Percentiles rank a stretch among this genome's conserved stretches.
Conservation (phyloP, 495 filamentous ascomycete genomes). For the Letharia lupina region DNA sequence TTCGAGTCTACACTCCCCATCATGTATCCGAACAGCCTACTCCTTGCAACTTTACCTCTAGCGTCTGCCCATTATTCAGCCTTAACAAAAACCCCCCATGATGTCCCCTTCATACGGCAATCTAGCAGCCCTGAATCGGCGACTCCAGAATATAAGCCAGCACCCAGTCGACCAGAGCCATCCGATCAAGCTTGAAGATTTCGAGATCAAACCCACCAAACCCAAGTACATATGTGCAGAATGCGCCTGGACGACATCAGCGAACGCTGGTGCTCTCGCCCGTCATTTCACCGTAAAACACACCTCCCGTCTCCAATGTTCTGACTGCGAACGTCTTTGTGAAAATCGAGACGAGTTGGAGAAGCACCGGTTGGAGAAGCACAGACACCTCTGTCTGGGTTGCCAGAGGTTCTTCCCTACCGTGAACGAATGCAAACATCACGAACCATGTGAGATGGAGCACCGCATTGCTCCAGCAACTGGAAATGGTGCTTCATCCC, state of each 20-base stretch:
- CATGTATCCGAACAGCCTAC: neutral
- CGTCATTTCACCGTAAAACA: constrained; percentile 1
- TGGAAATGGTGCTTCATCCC: neutral
- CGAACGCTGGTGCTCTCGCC: neutral
- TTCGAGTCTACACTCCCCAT: neutral
- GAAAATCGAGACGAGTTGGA: neutral
- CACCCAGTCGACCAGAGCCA: neutral
- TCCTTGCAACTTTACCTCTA: neutral
- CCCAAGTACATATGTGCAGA: constrained; percentile 11
- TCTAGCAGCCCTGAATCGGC: neutral
- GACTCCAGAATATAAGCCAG: neutral
- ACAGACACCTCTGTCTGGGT: neutral
- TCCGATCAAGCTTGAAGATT: neutral
- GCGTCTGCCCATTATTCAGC: neutral
- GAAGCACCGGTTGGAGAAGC: neutral
- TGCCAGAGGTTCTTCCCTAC: neutral
- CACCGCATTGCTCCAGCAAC: neutral
- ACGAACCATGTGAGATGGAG: neutral
- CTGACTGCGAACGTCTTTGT: neutral
- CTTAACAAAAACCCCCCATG: neutral
- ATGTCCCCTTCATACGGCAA: neutral
- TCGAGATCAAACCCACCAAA: neutral
- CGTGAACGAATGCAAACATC: neutral
- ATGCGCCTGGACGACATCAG: constrained; percentile 13
- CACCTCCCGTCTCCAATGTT: neutral